Base-by-base conservation (phyloP, 441 rosid species). In the Corymbia calophylla region DNA sequence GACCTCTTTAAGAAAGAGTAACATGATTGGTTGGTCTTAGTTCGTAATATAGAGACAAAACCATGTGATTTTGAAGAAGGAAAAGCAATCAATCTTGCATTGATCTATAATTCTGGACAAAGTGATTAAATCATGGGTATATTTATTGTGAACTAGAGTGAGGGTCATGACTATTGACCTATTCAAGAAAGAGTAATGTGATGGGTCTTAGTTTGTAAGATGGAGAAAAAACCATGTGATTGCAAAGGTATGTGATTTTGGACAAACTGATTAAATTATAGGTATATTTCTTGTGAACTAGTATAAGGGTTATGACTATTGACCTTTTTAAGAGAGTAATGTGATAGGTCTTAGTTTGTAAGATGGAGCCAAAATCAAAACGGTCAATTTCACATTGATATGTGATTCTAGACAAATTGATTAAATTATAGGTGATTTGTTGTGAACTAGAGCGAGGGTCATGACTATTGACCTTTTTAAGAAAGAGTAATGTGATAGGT, bases 151-250 rank as follows among this genome's bases (percentile, higher is more conserved):
- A 11, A 77, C n/a, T 23, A 23, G n/a, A 39, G 84, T 6, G 5
- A 49, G 77, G 87, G 60, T 89, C 86, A 90, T 90, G 92, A 44
- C 18, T 6, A 90, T 87, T 91, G 81, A 84, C 60, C 90, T 85
- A 25, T 32, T 56, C 9, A 47, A 32, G 39, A 32, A 49, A 11
- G 13, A 81, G 14, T 77, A 6, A 11, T 0, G 17, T 39, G n/a
- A 4, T 11, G 23, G n/a, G 15, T 77, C 5, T 23, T 6, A 25
- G n/a, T 58, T 23, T 58, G 14, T 23, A 58, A 58, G 14, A 56
- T 56, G 62, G 4, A 56, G 23, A 27, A 11, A 56, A 58, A 58
- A 58, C 25, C 64, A 58, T 58, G 64, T 58, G 29, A 58, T 58
- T 58, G 64, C 25, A 3, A 58, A 58, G n/a, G 25, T 25, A 58